These are phyloP conservation scores for Paracamarosporium sp. DNA, from an alignment of 2,329 filamentous ascomycete genomes.

Conservation along the genomic window DNA sequence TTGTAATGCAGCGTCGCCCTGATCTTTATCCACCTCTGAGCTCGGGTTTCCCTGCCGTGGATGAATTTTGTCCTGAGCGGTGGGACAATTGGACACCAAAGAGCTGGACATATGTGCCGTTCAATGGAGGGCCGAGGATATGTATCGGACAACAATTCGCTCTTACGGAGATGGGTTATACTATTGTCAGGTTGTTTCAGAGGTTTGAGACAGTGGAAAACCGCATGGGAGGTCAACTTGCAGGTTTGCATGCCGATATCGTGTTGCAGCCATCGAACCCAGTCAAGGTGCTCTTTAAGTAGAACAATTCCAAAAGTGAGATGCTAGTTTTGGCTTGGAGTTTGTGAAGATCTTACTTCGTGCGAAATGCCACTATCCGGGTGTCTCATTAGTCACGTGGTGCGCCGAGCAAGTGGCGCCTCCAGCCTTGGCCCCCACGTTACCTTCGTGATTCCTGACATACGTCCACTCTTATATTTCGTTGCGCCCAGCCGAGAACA, in stretches of 20 bases:
- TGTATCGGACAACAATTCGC: conserved; percentile 61
- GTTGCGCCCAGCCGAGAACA: too few species aligned
- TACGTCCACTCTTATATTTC: too few species aligned
- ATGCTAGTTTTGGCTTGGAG: background rate
- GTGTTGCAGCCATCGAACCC: conserved; percentile 54
- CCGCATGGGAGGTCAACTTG: conserved; percentile 41
- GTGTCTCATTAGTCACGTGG: too few species aligned
- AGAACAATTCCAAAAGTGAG: background rate
- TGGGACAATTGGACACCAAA: conserved; percentile 60
- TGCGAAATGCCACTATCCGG: too few species aligned
- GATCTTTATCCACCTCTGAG: conserved; percentile 55
- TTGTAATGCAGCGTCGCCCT: conserved; percentile 56
- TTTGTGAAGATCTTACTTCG: too few species aligned
- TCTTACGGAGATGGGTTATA: conserved; percentile 59
- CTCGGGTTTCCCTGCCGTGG: conserved; percentile 49
- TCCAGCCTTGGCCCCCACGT: too few species aligned
- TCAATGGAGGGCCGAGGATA: conserved; percentile 58
- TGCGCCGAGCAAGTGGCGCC: too few species aligned
- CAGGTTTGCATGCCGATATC: conserved; percentile 55
- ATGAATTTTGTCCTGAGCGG: conserved; percentile 55
- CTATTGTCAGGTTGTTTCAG: conserved; percentile 55
- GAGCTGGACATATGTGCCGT: conserved; percentile 57
- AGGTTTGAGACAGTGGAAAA: conserved; percentile 51
- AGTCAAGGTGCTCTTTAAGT: conserved; percentile 48
- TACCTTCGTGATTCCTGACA: too few species aligned